Evolutionary conservation across 768 basidiomycete genomes (phyloP).

Genomic region (Xerocomellus intermedius): DNA sequence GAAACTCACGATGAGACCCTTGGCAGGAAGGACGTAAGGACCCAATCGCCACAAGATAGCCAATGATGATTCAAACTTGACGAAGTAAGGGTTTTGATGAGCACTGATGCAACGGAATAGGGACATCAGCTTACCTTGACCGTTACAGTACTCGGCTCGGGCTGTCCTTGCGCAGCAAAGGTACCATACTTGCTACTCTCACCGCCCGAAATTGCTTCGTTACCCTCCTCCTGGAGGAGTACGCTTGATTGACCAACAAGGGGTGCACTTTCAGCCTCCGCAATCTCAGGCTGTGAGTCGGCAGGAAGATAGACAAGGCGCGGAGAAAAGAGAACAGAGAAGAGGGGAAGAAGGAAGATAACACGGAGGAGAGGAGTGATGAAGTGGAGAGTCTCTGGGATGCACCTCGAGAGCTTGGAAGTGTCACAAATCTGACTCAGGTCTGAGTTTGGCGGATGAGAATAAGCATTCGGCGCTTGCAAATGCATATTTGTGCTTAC

Average conservation of each 20-base stretch:
- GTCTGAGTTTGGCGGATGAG: conserved; percentile 9
- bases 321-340: conserved; percentile 62
- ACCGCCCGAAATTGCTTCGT: conserved; percentile 32
- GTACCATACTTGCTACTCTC: conserved; percentile 72
- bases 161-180: conserved; percentile 40
- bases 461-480: not conserved
- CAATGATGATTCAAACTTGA: conserved; percentile 17
- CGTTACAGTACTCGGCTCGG: not conserved
- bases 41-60: conserved; percentile 16
- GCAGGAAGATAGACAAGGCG: conserved; percentile 55
- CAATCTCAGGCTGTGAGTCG: conserved; percentile 17
- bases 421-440: conserved; percentile 17
- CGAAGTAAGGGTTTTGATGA: not conserved
- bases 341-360: conserved; percentile 56
- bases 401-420: conserved; percentile 27
- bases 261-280: conserved; percentile 23
- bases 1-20: conserved; percentile 24
- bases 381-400: conserved; percentile 45
- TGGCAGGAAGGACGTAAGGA: conserved; percentile 22
- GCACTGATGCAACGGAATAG: not conserved
- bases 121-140: conserved; percentile 8
- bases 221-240: conserved; percentile 51
- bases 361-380: conserved; percentile 64
- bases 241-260: conserved; percentile 44
- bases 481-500: conserved; percentile 24